Percentiles rank a stretch among this genome's conserved stretches.
Evolutionary conservation across 2,329 filamentous ascomycete species (phyloP).

Genomic region (Lasiodiplodia hormozganensis): DNA sequence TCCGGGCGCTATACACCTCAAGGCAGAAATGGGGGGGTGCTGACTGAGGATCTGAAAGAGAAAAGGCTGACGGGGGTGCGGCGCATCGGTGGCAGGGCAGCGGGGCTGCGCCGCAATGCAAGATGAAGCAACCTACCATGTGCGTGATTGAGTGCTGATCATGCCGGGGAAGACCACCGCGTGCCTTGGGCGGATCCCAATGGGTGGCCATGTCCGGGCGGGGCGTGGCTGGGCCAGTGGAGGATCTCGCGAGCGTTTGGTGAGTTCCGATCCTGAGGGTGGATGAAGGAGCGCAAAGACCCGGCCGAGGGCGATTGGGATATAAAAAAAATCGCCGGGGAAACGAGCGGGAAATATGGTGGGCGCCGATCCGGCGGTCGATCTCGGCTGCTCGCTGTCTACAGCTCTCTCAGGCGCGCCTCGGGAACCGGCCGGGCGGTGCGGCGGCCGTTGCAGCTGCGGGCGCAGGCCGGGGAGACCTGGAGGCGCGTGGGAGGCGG

Average conservation of each 20-base stretch:
- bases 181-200: slow-evolving; percentile 15
- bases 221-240: background rate
- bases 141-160: slow-evolving; percentile 27
- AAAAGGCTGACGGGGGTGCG: background rate
- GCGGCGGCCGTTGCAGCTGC: slow-evolving; percentile 18
- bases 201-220: slow-evolving; percentile 8
- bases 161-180: slow-evolving; percentile 10
- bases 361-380: slow-evolving; percentile 20
- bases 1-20: slow-evolving; percentile 13
- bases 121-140: slow-evolving; percentile 26
- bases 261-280: slow-evolving; percentile 1
- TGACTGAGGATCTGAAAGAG: slow-evolving; percentile 9
- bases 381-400: slow-evolving; percentile 16
- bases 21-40: background rate
- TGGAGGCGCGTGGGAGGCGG: slow-evolving; percentile 3
- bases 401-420: background rate
- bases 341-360: slow-evolving; percentile 23
- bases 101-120: slow-evolving; percentile 20
- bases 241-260: background rate
- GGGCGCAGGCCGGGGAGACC: slow-evolving; percentile 14
- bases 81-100: slow-evolving; percentile 1
- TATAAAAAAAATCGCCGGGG: slow-evolving; percentile 18
- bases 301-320: slow-evolving; percentile 5
- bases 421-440: slow-evolving; percentile 1
- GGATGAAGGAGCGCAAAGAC: slow-evolving; percentile 1